Evolutionary conservation across 2,329 filamentous ascomycete species (phyloP), one percentile per base, ranked within the genome.

Genomic region (Aspergillus sp.): DNA sequence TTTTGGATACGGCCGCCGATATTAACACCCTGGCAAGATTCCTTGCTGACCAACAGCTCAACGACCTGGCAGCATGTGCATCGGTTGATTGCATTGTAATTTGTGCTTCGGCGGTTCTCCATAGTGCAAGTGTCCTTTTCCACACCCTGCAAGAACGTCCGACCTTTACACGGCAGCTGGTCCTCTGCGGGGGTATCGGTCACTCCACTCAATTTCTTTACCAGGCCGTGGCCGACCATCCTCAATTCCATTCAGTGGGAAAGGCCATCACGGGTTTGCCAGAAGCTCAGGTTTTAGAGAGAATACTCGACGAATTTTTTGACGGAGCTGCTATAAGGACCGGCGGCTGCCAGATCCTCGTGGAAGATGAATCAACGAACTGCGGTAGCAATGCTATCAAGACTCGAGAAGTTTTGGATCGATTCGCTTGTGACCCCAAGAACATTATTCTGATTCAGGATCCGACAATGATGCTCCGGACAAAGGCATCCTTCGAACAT

Each of bases 281-380:
- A 2, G 72, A 74, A 56, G 64, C 72, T 2, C 58, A 60, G 12
- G 65, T 74, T 1, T 56, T 74, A 12, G 57, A 70, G 22, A 51
- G 50, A 17, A 67, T 74, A 10, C 49, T 72, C 23, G 51, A 62
- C 6, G 23, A 23, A 13, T 59, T 56, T 30, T 53, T 54, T 25
- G 45, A 57, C 48, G 60, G 62, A 35, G 20, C 56, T 3, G 23
- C 48, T 1, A 55, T 69, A 15, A 55, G 47, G 9, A 50, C 44
- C 2, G 39, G 49, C 12, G 59, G 63, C 9, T 63, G 65, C 15
- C 54, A 46, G 6, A 59, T 74, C 17, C 54, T 74, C 3, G 46
- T 74, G 6, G 73, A 76, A 49, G 66, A 72, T 41, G 49, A 62
- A n/a, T 74, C 70, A 1, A 74, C 71, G 0, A 75, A 75, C 49